Evolutionary conservation across 495 filamentous ascomycete species (phyloP).

Genomic region (Xylaria grammica): DNA sequence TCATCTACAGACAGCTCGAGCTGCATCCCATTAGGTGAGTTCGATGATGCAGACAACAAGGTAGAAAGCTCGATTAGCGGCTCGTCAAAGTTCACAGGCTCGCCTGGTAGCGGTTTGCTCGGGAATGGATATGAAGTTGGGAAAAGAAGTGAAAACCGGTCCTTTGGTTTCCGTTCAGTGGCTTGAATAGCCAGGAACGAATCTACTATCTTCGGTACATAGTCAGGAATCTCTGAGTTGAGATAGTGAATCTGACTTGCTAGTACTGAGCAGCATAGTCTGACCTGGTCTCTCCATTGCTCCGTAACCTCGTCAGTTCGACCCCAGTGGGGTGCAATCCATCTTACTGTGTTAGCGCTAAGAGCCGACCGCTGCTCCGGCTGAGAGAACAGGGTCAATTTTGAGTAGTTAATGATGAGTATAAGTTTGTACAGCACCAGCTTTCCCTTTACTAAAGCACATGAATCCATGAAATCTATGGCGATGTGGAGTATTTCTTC

Average conservation of each 20-base stretch:
- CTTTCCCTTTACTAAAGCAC: slow-evolving; percentile 85
- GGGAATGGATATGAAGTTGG: slow-evolving; percentile 91
- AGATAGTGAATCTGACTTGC: slow-evolving; percentile 79
- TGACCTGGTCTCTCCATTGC: slow-evolving; percentile 92
- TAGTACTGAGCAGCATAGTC: slow-evolving; percentile 88
- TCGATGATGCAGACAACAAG: slow-evolving; percentile 79
- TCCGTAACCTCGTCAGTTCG: slow-evolving; percentile 70
- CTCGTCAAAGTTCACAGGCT: slow-evolving; percentile 77
- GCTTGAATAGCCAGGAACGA: slow-evolving; percentile 81
- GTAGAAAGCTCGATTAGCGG: slow-evolving; percentile 87
- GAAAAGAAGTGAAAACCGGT: slow-evolving; percentile 82
- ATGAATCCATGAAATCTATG: slow-evolving; percentile 92
- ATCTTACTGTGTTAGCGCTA: slow-evolving; percentile 81
- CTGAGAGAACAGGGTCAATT: slow-evolving; percentile 76
- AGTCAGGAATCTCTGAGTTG: slow-evolving; percentile 80
- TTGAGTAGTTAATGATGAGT: slow-evolving; percentile 87
- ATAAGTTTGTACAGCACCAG: slow-evolving; percentile 93
- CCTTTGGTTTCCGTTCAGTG: slow-evolving; percentile 66
- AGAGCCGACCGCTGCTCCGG: slow-evolving; percentile 74
- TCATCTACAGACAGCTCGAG: slow-evolving; percentile 76
- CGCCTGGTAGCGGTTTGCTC: slow-evolving; percentile 63
- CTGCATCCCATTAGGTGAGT: slow-evolving; percentile 68
- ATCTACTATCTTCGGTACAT: slow-evolving; percentile 87
- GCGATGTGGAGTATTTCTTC: slow-evolving; percentile 91
- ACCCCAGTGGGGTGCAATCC: slow-evolving; percentile 96